These are phyloP conservation scores for Leptoxyphium fumago DNA, from an alignment of 2,329 filamentous ascomycete species.

Conservation along the genomic window DNA sequence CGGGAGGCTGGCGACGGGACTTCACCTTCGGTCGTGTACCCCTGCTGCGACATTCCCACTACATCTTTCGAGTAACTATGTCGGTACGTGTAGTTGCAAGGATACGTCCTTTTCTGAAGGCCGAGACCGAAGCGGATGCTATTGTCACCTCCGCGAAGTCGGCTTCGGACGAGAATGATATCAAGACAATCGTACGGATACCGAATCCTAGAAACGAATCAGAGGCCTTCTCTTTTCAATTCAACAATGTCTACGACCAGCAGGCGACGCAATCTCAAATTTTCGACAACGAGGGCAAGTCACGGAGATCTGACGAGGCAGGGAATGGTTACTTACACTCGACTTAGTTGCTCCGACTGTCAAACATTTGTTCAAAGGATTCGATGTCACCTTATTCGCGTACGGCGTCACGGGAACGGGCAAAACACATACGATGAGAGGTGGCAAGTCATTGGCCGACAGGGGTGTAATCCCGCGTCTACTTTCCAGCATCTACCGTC, in stretches of 20 bases:
- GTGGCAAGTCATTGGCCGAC: conserved; percentile 71
- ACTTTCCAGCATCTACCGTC: conserved; percentile 70
- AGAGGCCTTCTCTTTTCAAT: conserved; percentile 87
- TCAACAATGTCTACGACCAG: conserved; percentile 83
- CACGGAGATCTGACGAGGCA: conserved; percentile 5
- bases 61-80: background rate
- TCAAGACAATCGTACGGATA: conserved; percentile 57
- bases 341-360: conserved; percentile 69
- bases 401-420: conserved; percentile 89
- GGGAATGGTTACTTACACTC: conserved; percentile 5
- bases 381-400: conserved; percentile 79
- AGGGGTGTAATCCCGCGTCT: conserved; percentile 77
- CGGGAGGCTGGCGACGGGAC: background rate
- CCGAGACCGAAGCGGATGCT: conserved; percentile 73
- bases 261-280: conserved; percentile 68
- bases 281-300: conserved; percentile 73
- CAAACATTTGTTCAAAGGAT: conserved; percentile 80
- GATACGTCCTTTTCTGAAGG: conserved; percentile 73
- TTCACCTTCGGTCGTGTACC: background rate
- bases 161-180: conserved; percentile 26
- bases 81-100: conserved; percentile 73
- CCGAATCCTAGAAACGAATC: conserved; percentile 85
- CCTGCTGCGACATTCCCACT: background rate
- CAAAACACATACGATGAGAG: conserved; percentile 93
- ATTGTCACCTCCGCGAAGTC: conserved; percentile 59